Conservation (phyloP, 331 rosid genomes). For the Acacia concinna region DNA sequence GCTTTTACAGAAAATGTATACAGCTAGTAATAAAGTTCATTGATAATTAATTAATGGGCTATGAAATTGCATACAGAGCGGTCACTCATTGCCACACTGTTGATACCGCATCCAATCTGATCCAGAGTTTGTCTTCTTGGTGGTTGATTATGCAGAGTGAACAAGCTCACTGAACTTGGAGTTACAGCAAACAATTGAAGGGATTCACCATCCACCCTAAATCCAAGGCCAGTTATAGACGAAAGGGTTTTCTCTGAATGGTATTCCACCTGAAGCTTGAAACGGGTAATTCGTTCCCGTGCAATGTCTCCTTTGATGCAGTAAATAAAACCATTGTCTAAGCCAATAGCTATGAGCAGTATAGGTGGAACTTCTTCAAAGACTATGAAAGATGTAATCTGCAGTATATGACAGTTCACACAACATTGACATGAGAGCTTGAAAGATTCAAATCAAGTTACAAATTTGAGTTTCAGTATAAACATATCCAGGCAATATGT, state of each 20-base stretch:
- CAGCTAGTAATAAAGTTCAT: conserved; percentile 17
- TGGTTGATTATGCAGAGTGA: conserved; percentile 74
- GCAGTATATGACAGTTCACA: conserved; percentile 36
- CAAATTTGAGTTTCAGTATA: conserved; percentile 5
- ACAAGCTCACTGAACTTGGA: conserved; percentile 80
- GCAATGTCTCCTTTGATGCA: conserved; percentile 98
- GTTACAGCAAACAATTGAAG: conserved; percentile 89
- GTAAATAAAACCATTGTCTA: conserved; percentile 87
- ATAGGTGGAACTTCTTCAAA: conserved; percentile 96
- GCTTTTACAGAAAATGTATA: conserved; percentile 12
- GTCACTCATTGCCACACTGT: conserved; percentile 90
- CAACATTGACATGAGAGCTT: conserved; percentile 2
- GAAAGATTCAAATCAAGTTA: background rate
- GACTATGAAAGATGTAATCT: conserved; percentile 88
- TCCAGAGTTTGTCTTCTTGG: conserved; percentile 88
- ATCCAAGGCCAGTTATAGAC: conserved; percentile 80
- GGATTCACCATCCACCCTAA: conserved; percentile 90
- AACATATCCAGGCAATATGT: background rate
- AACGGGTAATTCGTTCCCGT: conserved; percentile 86
- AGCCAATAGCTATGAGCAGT: conserved; percentile 83
- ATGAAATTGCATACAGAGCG: conserved; percentile 59
- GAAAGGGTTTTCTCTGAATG: conserved; percentile 59
- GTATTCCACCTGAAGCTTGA: conserved; percentile 81
- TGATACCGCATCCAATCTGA: conserved; percentile 80
- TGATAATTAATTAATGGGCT: background rate